Evolutionary conservation across 2,329 filamentous ascomycete species (phyloP), one percentile per base, ranked within the genome.

Genomic region (Colletotrichum lini): DNA sequence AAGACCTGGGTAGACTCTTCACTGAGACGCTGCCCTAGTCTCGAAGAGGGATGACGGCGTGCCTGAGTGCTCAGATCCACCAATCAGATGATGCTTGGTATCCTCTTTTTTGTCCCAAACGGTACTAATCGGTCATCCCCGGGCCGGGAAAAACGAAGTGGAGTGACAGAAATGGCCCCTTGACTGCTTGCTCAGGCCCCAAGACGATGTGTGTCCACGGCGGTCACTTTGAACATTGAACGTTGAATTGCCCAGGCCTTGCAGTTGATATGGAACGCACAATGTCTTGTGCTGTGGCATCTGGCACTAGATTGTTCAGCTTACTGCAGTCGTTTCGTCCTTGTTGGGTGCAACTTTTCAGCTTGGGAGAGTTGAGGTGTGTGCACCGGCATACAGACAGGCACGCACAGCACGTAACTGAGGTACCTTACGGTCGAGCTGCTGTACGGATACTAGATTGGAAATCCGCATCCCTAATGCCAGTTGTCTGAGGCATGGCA

Each of bases 401-500:
- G 2, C 35, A 38, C 9, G 8, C 35, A 10, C 35, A 38, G 9
- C 8, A 38, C 12, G 30, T 35, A 35, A 8, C 30, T 35, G 2
- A 9, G 30, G 8, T 35, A 9, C 30, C 30, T 35, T 35, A 9
- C 30, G 8, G 30, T 35, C 30, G 30, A 35, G 30, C 7, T 35
- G 30, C 30, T 35, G 30, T 35, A 10, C 30, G 9, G 30, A 35
- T 35, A 35, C 18, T n/a, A 52, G 49, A 42, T 35, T 40, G 56
- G 49, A 44, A 62, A 40, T 16, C 30, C 30, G 30, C 35, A 10
- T 38, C n/a, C n/a, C 38, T 16, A 67, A 63, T 58, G 38, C 21
- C 21, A 54, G 58, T 53, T 63, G 68, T 63, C 47, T n/a, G 53
- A 72, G 57, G 57, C 35, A 63, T 62, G 58, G 52, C 65, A 72